Evolutionary conservation across 768 basidiomycete genomes (phyloP).

Genomic region (Tylopilus felleus): DNA sequence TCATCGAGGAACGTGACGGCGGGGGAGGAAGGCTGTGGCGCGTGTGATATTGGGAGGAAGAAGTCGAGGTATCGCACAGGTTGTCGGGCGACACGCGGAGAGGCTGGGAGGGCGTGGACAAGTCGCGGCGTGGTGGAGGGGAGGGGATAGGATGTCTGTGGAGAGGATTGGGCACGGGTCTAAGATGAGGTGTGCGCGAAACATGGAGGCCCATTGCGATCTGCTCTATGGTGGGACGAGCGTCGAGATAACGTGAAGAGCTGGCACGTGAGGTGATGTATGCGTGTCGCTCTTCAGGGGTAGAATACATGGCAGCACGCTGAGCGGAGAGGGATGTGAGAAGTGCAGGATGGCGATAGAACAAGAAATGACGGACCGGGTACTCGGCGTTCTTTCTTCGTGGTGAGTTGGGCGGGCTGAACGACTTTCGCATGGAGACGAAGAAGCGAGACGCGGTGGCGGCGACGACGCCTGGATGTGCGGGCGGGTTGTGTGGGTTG

Average conservation of each 20-base stretch:
- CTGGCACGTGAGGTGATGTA: conserved; percentile 33
- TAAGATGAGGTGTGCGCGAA: conserved; percentile 71
- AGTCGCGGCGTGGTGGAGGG: conserved; percentile 12
- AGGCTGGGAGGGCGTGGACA: conserved; percentile 30
- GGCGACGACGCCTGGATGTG: conserved; percentile 14
- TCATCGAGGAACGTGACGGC: conserved; percentile 63
- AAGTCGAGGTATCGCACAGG: conserved; percentile 18
- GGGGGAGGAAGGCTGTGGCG: conserved; percentile 46
- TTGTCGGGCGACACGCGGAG: conserved; percentile 19
- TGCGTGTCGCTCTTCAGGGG: conserved; percentile 38
- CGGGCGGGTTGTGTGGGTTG: not conserved
- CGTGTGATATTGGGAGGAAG: conserved; percentile 21
- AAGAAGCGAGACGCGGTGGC: conserved; percentile 29
- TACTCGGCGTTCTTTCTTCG: conserved; percentile 18
- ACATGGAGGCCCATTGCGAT: conserved; percentile 80
- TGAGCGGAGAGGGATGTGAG: conserved; percentile 14
- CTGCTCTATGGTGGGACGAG: conserved; percentile 67
- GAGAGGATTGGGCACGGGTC: conserved; percentile 31
- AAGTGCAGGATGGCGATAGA: not conserved
- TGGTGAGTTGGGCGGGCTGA: conserved; percentile 19
- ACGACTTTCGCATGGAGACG: conserved; percentile 30
- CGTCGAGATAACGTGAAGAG: conserved; percentile 37
- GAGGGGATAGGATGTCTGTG: conserved; percentile 20
- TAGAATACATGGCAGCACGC: conserved; percentile 40
- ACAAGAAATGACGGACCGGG: conserved; percentile 16